phyloP scores from a whole-genome alignment of 345 rosid genomes.

The Clarkia xantiana region DNA sequence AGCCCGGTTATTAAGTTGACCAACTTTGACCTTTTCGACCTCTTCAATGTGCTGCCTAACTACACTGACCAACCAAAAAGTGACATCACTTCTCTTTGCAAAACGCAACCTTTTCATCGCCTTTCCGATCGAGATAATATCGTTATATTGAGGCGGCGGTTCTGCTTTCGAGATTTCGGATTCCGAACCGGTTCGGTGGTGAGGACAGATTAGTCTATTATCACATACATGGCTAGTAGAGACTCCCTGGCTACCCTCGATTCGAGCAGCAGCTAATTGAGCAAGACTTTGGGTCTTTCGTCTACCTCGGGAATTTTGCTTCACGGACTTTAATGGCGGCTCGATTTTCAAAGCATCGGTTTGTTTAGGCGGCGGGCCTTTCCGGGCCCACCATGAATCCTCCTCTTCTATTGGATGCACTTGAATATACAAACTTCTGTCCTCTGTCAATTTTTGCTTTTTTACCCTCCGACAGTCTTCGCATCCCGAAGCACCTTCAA shows the following conservation, averaged over 20 bases:
- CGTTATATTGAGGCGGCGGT: constrained; percentile 26
- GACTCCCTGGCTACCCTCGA: constrained; percentile 96
- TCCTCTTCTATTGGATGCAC: constrained; percentile 65
- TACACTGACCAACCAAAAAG: constrained; percentile 59
- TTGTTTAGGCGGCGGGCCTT: constrained; percentile 33
- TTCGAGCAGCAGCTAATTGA: constrained; percentile 83
- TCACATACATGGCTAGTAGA: constrained; percentile 91
- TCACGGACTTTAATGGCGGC: constrained; percentile 41
- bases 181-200: constrained; percentile 54
- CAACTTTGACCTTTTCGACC: constrained; percentile 50
- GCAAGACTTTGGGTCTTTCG: constrained; percentile 87
- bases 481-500: constrained; percentile 55
- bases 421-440: constrained; percentile 45
- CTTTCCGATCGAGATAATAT: constrained; percentile 57
- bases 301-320: constrained; percentile 72
- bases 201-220: constrained; percentile 62
- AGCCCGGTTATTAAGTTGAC: constrained; percentile 37
- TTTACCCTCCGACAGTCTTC: constrained; percentile 80
- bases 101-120: constrained; percentile 57
- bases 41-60: constrained; percentile 78
- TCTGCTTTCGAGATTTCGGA: constrained; percentile 40
- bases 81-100: constrained; percentile 60
- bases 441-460: constrained; percentile 50
- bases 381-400: constrained; percentile 88
- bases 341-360: constrained; percentile 53